Percentiles rank a stretch among this genome's conserved stretches.
phyloP scores from a whole-genome alignment of 2,329 filamentous ascomycete species.

The Aspergillus calidoustus region DNA sequence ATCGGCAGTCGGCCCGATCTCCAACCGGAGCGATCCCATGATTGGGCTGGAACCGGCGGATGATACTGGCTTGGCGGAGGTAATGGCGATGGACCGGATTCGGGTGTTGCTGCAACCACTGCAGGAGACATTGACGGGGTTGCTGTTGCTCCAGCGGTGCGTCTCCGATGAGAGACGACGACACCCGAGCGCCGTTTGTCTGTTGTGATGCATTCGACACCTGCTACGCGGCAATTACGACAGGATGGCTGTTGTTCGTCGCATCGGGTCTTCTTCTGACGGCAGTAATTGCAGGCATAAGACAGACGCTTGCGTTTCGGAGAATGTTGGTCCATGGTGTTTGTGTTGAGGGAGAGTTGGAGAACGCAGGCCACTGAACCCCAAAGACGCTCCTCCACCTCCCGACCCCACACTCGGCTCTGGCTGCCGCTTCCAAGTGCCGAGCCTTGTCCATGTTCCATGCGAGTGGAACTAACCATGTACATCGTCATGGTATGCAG shows the following conservation, averaged over 20 bases:
- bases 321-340: not conserved
- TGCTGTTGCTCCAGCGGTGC: not conserved
- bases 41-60: not conserved
- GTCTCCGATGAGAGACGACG: not conserved
- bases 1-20: slow-evolving; percentile 3
- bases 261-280: slow-evolving; percentile 9
- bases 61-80: not conserved
- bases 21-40: slow-evolving; percentile 11
- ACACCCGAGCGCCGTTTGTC: slow-evolving; percentile 4
- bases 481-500: too few species aligned
- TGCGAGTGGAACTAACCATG: too few species aligned
- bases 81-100: not conserved
- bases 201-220: slow-evolving; percentile 13
- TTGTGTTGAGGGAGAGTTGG: not conserved
- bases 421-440: not conserved
- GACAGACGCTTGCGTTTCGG: slow-evolving; percentile 5
- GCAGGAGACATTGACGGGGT: not conserved
- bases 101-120: not conserved
- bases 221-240: slow-evolving; percentile 7
- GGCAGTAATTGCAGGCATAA: slow-evolving; percentile 13
- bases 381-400: not conserved
- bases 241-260: slow-evolving; percentile 11
- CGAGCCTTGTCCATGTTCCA: too few species aligned
- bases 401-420: not conserved
- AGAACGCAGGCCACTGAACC: not conserved